These are phyloP conservation scores for Nicotiana tabacum DNA, from an alignment of 257 asterid genomes.

Conservation along the genomic window DNA sequence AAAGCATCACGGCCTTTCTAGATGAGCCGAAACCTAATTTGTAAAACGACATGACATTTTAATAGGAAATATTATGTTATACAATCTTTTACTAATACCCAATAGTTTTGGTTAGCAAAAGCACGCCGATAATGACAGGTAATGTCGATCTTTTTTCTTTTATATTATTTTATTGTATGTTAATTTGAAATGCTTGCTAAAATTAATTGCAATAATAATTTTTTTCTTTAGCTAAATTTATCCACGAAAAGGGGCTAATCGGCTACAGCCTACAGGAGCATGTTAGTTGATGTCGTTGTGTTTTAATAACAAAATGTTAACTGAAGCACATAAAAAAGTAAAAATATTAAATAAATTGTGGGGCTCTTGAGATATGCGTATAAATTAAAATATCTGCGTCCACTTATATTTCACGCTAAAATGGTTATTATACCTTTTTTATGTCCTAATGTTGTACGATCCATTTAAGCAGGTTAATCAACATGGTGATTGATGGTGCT, in stretches of 20 bases:
- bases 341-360: not conserved
- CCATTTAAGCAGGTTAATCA: not conserved
- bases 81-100: not conserved
- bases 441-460: not conserved
- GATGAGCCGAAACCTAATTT: conserved; percentile 19
- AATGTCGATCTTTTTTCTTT: not conserved
- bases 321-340: not conserved
- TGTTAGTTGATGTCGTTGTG: conserved; percentile 23
- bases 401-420: not conserved
- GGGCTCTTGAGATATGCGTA: not conserved
- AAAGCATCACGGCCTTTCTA: not conserved
- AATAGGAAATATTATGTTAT: not conserved
- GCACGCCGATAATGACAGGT: conserved; percentile 20
- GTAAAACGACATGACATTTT: conserved; percentile 19
- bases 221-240: not conserved
- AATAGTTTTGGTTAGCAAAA: conserved; percentile 12
- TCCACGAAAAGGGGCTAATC: conserved; percentile 14
- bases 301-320: not conserved
- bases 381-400: not conserved
- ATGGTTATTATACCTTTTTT: not conserved
- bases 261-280: conserved; percentile 8
- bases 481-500: not conserved
- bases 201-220: not conserved
- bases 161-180: too few species aligned
- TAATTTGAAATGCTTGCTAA: too few species aligned